phyloP scores from a whole-genome alignment of 2,329 filamentous ascomycete species.

The Penicillium frequentans region DNA sequence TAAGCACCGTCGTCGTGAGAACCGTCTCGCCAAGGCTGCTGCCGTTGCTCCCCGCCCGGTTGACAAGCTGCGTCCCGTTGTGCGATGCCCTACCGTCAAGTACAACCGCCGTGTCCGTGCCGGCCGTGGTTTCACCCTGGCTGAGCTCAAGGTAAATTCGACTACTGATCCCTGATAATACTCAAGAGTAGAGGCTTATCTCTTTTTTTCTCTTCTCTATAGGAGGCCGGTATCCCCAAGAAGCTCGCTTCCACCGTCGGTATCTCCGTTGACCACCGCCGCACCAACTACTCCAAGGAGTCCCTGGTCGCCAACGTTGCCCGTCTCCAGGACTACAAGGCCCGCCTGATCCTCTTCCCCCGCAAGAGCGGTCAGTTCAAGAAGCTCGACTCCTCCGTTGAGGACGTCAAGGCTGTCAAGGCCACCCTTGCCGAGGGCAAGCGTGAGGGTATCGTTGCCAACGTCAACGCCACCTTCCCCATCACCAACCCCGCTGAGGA shows the following conservation, averaged over 20 bases:
- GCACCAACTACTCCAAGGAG: constrained; percentile 96
- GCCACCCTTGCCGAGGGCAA: constrained; percentile 52
- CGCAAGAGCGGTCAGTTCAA: constrained; percentile 91
- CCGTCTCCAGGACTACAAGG: constrained; percentile 97
- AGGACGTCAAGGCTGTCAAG: constrained; percentile 72
- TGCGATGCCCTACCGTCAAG: constrained; percentile 97
- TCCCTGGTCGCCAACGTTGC: constrained; percentile 91
- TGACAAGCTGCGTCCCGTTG: constrained; percentile 93
- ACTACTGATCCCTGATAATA: neutral
- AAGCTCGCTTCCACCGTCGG: constrained; percentile 94
- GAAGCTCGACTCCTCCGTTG: constrained; percentile 84
- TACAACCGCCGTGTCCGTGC: constrained; percentile 98
- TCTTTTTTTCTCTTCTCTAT: constrained; percentile 21
- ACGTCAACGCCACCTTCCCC: constrained; percentile 64
- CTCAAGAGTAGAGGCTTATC: constrained; percentile 6
- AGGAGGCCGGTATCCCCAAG: constrained; percentile 95
- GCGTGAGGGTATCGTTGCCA: constrained; percentile 54
- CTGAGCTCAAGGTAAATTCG: constrained; percentile 87
- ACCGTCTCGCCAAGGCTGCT: constrained; percentile 91
- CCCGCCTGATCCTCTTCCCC: constrained; percentile 95
- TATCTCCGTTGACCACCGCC: constrained; percentile 94
- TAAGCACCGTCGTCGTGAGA: constrained; percentile 89
- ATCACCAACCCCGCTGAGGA: constrained; percentile 63
- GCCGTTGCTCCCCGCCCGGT: constrained; percentile 93
- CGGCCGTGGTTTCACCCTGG: constrained; percentile 95